Percentiles rank a stretch among this genome's conserved stretches.
Evolutionary conservation across 805 yeast genomes (phyloP).

Genomic region (Ogataea kodamae): DNA sequence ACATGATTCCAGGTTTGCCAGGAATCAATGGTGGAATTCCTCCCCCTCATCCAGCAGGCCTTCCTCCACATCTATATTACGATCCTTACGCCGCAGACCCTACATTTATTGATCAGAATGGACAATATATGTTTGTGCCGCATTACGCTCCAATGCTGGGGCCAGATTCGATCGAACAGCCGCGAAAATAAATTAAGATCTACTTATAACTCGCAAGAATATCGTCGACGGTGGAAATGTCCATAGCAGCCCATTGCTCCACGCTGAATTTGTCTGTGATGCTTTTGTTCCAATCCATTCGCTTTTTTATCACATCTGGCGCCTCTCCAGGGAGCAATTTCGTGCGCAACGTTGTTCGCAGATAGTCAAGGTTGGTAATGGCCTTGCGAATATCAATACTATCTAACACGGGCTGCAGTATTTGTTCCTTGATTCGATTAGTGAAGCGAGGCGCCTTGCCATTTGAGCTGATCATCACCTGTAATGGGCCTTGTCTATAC

Average conservation of each 20-base stretch:
- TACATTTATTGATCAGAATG: conserved; percentile 27
- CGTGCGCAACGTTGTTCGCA: conserved; percentile 48
- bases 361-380: conserved; percentile 54
- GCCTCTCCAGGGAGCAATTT: conserved; percentile 44
- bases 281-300: conserved; percentile 70
- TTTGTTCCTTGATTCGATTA: conserved; percentile 53
- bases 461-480: conserved; percentile 78
- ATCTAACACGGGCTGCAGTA: conserved; percentile 42
- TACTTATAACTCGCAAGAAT: conserved; percentile 44
- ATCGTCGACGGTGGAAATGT: conserved; percentile 34
- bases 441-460: conserved; percentile 80
- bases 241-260: conserved; percentile 54
- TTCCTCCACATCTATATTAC: conserved; percentile 33
- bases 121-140: conserved; percentile 30
- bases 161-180: conserved; percentile 8
- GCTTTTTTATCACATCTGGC: conserved; percentile 43
- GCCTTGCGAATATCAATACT: conserved; percentile 48
- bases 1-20: conserved; percentile 21
- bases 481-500: conserved; percentile 67
- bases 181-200: background rate
- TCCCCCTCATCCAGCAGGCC: conserved; percentile 20
- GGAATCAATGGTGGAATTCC: conserved; percentile 20
- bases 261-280: conserved; percentile 60
- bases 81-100: conserved; percentile 32
- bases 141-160: conserved; percentile 20